Evolutionary conservation across 768 basidiomycete species (phyloP).

Genomic region (Imleria badia): DNA sequence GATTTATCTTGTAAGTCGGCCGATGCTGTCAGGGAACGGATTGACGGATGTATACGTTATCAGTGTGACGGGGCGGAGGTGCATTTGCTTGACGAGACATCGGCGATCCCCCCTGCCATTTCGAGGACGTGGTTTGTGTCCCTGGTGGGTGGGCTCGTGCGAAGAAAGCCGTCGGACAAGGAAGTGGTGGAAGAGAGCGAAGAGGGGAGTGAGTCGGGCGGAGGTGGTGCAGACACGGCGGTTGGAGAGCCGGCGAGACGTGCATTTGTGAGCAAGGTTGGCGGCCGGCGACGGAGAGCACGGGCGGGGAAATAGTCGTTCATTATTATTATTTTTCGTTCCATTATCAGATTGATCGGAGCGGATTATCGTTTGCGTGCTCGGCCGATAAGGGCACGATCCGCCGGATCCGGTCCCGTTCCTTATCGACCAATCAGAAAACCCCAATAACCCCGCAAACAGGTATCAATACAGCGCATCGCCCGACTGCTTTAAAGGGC

Average conservation of each 20-base stretch:
- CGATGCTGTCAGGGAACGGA: conserved; percentile 8
- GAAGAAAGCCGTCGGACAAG: conserved; percentile 22
- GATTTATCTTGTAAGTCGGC: conserved; percentile 69
- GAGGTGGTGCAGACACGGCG: conserved; percentile 40
- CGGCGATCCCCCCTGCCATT: conserved; percentile 57
- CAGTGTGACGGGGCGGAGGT: conserved; percentile 64
- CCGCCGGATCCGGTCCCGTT: not conserved
- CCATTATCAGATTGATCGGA: not conserved
- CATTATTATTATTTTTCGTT: not conserved
- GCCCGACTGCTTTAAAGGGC: conserved; percentile 25
- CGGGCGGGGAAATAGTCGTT: conserved; percentile 29
- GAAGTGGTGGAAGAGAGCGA: conserved; percentile 36
- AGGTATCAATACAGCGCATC: conserved; percentile 24
- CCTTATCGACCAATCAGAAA: conserved; percentile 34
- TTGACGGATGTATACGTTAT: conserved; percentile 9
- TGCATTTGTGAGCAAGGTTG: conserved; percentile 50
- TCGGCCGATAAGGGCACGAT: conserved; percentile 8
- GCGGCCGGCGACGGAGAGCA: conserved; percentile 64
- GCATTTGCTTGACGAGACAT: conserved; percentile 56
- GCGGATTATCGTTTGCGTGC: not conserved
- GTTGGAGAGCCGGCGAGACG: conserved; percentile 19
- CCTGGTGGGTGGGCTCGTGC: conserved; percentile 33
- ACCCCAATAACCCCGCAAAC: conserved; percentile 13
- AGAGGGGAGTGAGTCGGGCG: conserved; percentile 45
- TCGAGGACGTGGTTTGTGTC: conserved; percentile 69